phyloP scores from a whole-genome alignment of 306 rosid genomes.

The Prunus mume region DNA sequence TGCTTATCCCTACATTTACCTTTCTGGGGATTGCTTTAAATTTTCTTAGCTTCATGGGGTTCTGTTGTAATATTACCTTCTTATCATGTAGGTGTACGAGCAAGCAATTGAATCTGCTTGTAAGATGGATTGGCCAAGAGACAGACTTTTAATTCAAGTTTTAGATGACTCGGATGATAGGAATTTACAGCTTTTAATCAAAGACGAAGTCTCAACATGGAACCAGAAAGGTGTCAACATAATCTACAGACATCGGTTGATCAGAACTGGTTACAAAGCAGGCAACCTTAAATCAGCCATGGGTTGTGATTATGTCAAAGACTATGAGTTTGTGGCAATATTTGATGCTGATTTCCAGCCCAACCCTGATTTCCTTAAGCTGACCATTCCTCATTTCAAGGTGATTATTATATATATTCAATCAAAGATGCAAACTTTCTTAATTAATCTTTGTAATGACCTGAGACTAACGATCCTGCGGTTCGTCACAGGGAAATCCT shows the following conservation, averaged over 20 bases:
- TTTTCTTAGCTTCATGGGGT: background rate
- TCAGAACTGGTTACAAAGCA: slow-evolving; percentile 95
- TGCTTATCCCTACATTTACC: background rate
- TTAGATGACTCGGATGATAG: slow-evolving; percentile 87
- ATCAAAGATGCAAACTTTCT: background rate
- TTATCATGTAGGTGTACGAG: slow-evolving; percentile 58
- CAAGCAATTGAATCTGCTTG: slow-evolving; percentile 88
- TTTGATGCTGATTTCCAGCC: slow-evolving; percentile 97
- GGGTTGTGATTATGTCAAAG: slow-evolving; percentile 86
- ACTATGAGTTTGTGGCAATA: slow-evolving; percentile 86
- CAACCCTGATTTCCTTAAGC: slow-evolving; percentile 86
- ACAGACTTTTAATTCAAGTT: slow-evolving; percentile 78
- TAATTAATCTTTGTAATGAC: background rate
- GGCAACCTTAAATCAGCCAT: slow-evolving; percentile 97
- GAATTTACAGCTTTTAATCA: slow-evolving; percentile 64
- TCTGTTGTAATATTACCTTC: background rate
- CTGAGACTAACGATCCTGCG: slow-evolving; percentile 1
- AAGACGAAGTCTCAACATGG: slow-evolving; percentile 77
- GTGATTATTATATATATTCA: slow-evolving; percentile 17
- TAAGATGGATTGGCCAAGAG: slow-evolving; percentile 95
- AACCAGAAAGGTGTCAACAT: slow-evolving; percentile 78
- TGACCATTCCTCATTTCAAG: slow-evolving; percentile 88
- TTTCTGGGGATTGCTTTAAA: background rate
- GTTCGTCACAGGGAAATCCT: slow-evolving; percentile 71
- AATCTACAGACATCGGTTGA: slow-evolving; percentile 80